phyloP scores from a whole-genome alignment of 2,329 filamentous ascomycete species.

The Fusarium ramigenum region DNA sequence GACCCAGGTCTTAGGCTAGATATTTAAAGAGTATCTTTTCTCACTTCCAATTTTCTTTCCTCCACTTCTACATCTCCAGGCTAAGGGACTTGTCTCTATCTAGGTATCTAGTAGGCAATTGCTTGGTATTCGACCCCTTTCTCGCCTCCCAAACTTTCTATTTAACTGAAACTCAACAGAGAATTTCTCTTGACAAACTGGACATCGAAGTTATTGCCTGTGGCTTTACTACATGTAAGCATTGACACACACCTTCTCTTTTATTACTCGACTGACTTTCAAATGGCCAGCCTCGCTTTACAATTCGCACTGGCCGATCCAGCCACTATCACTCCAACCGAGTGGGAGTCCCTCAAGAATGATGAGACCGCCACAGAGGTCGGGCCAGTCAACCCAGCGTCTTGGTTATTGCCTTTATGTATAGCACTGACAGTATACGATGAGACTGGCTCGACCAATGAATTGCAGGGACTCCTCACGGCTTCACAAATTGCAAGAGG shows the following conservation, averaged over 20 bases:
- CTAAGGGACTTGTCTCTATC: neutral
- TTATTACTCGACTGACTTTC: neutral
- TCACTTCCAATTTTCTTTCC: neutral
- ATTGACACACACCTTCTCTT: neutral
- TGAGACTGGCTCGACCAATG: neutral
- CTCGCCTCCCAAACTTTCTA: neutral
- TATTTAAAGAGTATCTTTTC: neutral
- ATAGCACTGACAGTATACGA: neutral
- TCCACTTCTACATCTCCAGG: neutral
- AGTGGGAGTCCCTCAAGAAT: neutral
- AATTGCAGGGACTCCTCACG: neutral
- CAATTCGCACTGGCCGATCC: neutral
- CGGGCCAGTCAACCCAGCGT: neutral
- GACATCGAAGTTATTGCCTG: neutral
- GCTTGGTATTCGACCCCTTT: neutral
- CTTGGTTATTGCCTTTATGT: neutral
- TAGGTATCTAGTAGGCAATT: neutral
- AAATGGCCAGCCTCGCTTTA: neutral
- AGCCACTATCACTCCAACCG: neutral
- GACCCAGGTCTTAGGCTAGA: neutral
- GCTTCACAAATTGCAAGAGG: neutral
- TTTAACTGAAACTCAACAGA: neutral
- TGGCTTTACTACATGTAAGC: neutral
- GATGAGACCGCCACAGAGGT: neutral
- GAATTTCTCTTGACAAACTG: neutral